phyloP scores from a whole-genome alignment of 108 stramenopile species.

The Stephanodiscus minutulus region DNA sequence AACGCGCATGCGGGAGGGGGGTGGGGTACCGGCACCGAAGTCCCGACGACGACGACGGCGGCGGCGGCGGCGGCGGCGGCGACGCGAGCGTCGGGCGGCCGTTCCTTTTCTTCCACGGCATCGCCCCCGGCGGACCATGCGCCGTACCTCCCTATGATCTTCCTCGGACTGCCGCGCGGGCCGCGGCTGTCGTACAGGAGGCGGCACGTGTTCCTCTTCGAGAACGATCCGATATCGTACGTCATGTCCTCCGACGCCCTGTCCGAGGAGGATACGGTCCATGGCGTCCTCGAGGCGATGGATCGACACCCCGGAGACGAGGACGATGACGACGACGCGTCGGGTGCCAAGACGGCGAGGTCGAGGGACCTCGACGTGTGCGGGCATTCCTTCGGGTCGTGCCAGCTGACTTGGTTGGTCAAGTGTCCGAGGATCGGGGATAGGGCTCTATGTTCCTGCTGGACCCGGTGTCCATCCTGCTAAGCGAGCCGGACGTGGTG shows the following conservation, averaged over 20 bases:
- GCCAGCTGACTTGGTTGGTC: conserved; percentile 77
- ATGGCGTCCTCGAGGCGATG: conserved; percentile 60
- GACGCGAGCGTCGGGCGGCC: neutral
- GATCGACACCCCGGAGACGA: too few species aligned
- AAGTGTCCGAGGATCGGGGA: conserved; percentile 22
- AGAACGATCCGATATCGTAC: conserved; percentile 29
- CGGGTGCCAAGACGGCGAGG: conserved; percentile 13
- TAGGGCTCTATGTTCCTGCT: too few species aligned
- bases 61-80: neutral
- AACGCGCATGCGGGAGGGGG: too few species aligned
- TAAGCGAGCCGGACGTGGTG: conserved; percentile 86
- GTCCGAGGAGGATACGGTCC: conserved; percentile 57
- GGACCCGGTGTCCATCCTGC: conserved; percentile 54
- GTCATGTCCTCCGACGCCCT: too few species aligned
- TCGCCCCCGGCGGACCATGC: too few species aligned
- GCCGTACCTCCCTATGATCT: too few species aligned
- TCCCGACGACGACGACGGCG: conserved; percentile 6
- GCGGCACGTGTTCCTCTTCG: conserved; percentile 41
- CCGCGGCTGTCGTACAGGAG: too few species aligned
- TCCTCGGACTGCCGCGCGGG: too few species aligned
- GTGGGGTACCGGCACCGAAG: conserved; percentile 19
- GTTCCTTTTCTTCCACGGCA: neutral
- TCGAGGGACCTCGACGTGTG: conserved; percentile 47
- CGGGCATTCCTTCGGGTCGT: conserved; percentile 91
- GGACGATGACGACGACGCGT: neutral